Evolutionary conservation across 805 yeast species (phyloP), one percentile per base, ranked within the genome.

Genomic region (Zygotorulaspora sp.): DNA sequence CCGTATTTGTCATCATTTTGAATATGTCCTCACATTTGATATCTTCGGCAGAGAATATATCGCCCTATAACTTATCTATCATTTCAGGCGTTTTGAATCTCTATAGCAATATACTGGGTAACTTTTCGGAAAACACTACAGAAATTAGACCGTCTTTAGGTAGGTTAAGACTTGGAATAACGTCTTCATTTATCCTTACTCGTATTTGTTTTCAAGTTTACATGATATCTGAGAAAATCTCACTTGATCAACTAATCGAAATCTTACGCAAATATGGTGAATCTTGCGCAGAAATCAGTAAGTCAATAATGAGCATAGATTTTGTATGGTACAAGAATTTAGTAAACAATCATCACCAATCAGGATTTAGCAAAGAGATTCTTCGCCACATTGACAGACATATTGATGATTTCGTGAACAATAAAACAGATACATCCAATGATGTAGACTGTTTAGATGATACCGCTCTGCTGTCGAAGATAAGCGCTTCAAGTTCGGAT

Each of bases 131-230:
- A 10, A 3, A 5, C 10, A n/a, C 11, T 17, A 8, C 11, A 11
- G 14, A 30, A 5, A 23, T 26, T 20, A 4, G 32, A 20, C 5
- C 5, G 20, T 12, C 30, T 11, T 13, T n/a, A 10, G 9, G 22
- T 14, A 14, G 11, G 25, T 4, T 22, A 10, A 28, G 23, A 18
- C 17, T 3, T n/a, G 18, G 16, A 16, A 19, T 23, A 4, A 8
- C 10, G 9, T 9, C 16, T 10, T n/a, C 21, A 17, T 22, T 28
- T 20, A 35, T 35, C 9, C 24, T 35, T 12, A 35, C 38, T 2
- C 32, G 38, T 11, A 29, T 35, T 16, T 28, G 38, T 32, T 28
- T 14, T 28, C 38, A 35, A 11, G 14, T 21, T 9, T 21, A 35
- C 13, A 35, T 21, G 32, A 29, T 18, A n/a, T 10, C 24, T 6